Percentiles rank a stretch among this genome's conserved stretches.
phyloP scores from a whole-genome alignment of 1,284 basidiomycete species.

The Rhodotorula mucilaginosa region DNA sequence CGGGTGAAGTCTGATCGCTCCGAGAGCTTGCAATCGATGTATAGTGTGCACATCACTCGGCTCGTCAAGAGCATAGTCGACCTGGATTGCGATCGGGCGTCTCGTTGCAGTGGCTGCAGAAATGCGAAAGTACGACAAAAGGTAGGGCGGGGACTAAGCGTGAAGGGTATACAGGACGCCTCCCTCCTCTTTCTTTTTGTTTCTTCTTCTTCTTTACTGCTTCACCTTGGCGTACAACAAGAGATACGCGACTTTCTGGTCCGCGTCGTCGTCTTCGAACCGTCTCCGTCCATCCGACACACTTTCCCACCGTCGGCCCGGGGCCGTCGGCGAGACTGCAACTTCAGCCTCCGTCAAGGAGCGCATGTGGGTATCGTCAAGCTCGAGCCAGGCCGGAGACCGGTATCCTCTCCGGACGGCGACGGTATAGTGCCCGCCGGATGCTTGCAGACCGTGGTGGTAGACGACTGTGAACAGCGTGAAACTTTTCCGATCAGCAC shows the following conservation, averaged over 20 bases:
- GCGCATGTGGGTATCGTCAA: conserved; percentile 60
- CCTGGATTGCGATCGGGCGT: no score
- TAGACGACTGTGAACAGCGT: conserved; percentile 65
- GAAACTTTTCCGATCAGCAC: not conserved
- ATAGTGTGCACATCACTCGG: no score
- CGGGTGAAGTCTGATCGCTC: conserved; percentile 13
- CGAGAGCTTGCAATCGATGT: not conserved
- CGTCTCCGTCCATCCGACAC: conserved; percentile 66
- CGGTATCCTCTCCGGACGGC: conserved; percentile 79
- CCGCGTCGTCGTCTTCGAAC: conserved; percentile 58
- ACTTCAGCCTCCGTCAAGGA: conserved; percentile 19
- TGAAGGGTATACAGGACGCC: not conserved
- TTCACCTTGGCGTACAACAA: conserved; percentile 67
- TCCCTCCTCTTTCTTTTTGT: not conserved
- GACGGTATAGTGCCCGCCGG: conserved; percentile 93
- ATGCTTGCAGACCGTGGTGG: conserved; percentile 87
- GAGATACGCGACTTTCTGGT: conserved; percentile 68
- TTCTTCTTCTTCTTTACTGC: conserved; percentile 6
- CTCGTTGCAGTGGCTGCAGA: no score
- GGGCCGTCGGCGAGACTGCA: conserved; percentile 10
- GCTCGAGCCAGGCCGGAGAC: conserved; percentile 46
- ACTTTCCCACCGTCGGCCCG: conserved; percentile 1
- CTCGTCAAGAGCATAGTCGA: no score
- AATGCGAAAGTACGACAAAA: no score
- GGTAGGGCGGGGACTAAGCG: not conserved